Conservation (phyloP, 441 rosid species). For the Arabidopsis lyrata region DNA sequence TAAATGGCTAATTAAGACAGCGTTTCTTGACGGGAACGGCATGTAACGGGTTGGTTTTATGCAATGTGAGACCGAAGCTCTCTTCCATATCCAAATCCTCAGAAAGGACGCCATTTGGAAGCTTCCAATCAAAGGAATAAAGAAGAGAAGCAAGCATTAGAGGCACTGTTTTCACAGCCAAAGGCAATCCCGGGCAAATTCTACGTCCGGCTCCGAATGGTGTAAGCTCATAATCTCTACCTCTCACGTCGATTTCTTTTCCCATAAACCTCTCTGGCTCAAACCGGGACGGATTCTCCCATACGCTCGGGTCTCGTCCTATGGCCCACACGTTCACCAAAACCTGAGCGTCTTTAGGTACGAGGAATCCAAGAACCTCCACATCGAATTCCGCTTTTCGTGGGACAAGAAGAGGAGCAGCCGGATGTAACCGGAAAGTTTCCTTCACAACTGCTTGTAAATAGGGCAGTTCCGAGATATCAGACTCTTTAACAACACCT, state of each 20-base stretch:
- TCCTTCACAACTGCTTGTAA: constrained; percentile 41
- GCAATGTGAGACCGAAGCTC: constrained; percentile 38
- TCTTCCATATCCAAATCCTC: constrained; percentile 47
- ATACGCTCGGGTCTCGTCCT: constrained; percentile 50
- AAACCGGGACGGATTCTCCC: constrained; percentile 55
- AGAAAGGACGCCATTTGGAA: constrained; percentile 41
- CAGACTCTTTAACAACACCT: constrained; percentile 32
- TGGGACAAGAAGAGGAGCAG: constrained; percentile 30
- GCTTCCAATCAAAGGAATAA: constrained; percentile 51
- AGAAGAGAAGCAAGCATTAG: constrained; percentile 52
- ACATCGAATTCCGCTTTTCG: constrained; percentile 31
- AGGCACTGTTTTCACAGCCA: constrained; percentile 51
- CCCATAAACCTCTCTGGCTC: constrained; percentile 60
- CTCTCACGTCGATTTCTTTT: constrained; percentile 48
- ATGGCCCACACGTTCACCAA: constrained; percentile 58
- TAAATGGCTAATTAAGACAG: no score
- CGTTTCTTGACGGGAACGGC: constrained; percentile 42
- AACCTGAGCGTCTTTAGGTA: constrained; percentile 25
- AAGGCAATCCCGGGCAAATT: constrained; percentile 60
- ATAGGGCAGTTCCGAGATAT: constrained; percentile 23
- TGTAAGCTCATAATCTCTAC: constrained; percentile 46
- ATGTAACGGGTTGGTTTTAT: constrained; percentile 42
- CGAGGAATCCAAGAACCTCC: constrained; percentile 25
- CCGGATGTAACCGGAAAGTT: constrained; percentile 40
- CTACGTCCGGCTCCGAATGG: constrained; percentile 61